Conservation (phyloP, 345 rosid species). For the Boechera retrofracta region DNA sequence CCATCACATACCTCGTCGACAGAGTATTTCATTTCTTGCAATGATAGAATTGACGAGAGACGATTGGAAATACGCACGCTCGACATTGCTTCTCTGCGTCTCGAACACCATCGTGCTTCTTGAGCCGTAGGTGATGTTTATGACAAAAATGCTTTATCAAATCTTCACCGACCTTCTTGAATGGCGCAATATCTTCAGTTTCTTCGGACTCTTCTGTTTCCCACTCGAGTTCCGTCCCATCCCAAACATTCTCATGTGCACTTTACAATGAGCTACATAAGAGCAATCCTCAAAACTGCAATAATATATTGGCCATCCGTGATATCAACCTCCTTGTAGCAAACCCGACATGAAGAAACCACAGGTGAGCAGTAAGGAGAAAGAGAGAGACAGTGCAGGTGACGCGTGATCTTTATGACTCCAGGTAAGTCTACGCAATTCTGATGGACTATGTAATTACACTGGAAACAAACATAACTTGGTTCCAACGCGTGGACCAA, state of each 20-base stretch:
- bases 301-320: background rate
- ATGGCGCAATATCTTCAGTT: slow-evolving; percentile 2
- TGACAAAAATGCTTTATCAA: slow-evolving; percentile 4
- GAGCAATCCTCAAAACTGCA: background rate
- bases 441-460: slow-evolving; percentile 14
- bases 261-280: slow-evolving; percentile 24
- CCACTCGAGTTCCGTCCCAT: slow-evolving; percentile 1
- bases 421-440: slow-evolving; percentile 16
- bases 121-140: background rate
- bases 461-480: slow-evolving; percentile 14
- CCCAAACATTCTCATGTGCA: slow-evolving; percentile 4
- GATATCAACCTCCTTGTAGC: slow-evolving; percentile 8
- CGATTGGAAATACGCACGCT: background rate
- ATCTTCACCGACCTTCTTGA: background rate
- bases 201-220: background rate
- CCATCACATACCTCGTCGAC: slow-evolving; percentile 27
- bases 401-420: slow-evolving; percentile 29
- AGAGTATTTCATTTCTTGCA: background rate
- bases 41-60: background rate
- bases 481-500: background rate
- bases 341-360: background rate
- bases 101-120: background rate
- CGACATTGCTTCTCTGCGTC: slow-evolving; percentile 7
- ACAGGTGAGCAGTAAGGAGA: background rate
- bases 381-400: slow-evolving; percentile 1